Percentiles rank a stretch among this genome's conserved stretches.
These are phyloP conservation scores for Drosera capensis DNA, from an alignment of 148 eudicot species.

Conservation along the genomic window DNA sequence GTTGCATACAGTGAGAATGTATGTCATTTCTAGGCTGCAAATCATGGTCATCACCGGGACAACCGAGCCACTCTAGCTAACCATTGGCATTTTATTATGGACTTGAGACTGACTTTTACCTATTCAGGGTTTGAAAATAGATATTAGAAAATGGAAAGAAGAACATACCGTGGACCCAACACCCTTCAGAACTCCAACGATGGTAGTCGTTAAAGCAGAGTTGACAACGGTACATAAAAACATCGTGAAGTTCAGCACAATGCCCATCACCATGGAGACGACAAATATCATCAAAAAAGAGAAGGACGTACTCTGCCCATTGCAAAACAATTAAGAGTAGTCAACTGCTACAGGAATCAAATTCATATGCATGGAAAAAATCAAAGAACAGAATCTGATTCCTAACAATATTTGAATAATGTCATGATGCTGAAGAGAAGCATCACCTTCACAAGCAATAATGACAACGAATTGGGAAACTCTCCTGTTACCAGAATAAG, in stretches of 20 bases:
- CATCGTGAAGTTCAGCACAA: conserved; percentile 93
- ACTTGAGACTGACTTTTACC: background rate
- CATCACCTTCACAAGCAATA: conserved; percentile 65
- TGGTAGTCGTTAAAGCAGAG: conserved; percentile 91
- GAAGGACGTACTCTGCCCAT: conserved; percentile 57
- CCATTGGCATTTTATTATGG: no score
- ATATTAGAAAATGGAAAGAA: background rate
- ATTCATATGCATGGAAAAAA: background rate
- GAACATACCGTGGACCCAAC: conserved; percentile 84
- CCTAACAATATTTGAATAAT: background rate
- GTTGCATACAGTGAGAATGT: no score
- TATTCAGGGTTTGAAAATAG: background rate
- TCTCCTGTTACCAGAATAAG: conserved; percentile 72
- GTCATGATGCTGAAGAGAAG: background rate
- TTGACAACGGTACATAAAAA: conserved; percentile 91
- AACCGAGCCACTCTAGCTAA: no score
- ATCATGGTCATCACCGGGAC: no score
- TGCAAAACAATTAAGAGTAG: conserved; percentile 8
- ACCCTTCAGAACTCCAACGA: conserved; percentile 95
- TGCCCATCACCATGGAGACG: conserved; percentile 84
- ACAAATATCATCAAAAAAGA: conserved; percentile 51
- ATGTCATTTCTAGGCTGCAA: no score
- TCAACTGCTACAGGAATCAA: background rate
- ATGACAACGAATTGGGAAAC: conserved; percentile 56
- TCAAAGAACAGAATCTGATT: background rate